Evolutionary conservation across 78 protist species (phyloP).

Genomic region (Polysphondylium violaceum): DNA sequence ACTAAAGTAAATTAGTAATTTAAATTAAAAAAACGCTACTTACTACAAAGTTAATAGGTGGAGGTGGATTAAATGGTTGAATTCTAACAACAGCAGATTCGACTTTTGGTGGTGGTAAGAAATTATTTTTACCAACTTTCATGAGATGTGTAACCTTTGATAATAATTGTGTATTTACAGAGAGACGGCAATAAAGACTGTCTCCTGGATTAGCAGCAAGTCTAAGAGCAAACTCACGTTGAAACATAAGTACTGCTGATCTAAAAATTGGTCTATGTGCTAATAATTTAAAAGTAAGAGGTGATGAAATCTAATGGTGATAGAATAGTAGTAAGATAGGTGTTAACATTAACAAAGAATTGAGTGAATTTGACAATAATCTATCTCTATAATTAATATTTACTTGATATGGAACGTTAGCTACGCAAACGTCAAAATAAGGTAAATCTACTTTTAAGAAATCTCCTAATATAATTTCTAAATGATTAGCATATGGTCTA

Average conservation of each 20-base stretch:
- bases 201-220: constrained; percentile 97
- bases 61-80: constrained; percentile 97
- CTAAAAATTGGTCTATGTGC: constrained; percentile 94
- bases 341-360: background rate
- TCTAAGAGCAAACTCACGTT: constrained; percentile 98
- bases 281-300: constrained; percentile 97
- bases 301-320: constrained; percentile 96
- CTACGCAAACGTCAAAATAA: constrained; percentile 98
- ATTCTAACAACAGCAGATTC: constrained; percentile 98
- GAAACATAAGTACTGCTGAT: constrained; percentile 98
- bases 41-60: constrained; percentile 94
- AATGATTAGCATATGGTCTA: constrained; percentile 73
- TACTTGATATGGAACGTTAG: constrained; percentile 97
- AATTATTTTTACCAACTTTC: constrained; percentile 95
- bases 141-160: constrained; percentile 91
- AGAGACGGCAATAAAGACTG: constrained; percentile 97
- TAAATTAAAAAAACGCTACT: constrained; percentile 11
- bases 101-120: constrained; percentile 99
- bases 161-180: constrained; percentile 96
- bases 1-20: background rate
- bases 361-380: background rate
- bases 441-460: constrained; percentile 95
- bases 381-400: background rate
- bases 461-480: constrained; percentile 94
- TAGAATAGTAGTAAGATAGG: background rate